These are phyloP conservation scores for Auriculariales sp. DNA, from an alignment of 768 basidiomycete species.

Conservation along the genomic window DNA sequence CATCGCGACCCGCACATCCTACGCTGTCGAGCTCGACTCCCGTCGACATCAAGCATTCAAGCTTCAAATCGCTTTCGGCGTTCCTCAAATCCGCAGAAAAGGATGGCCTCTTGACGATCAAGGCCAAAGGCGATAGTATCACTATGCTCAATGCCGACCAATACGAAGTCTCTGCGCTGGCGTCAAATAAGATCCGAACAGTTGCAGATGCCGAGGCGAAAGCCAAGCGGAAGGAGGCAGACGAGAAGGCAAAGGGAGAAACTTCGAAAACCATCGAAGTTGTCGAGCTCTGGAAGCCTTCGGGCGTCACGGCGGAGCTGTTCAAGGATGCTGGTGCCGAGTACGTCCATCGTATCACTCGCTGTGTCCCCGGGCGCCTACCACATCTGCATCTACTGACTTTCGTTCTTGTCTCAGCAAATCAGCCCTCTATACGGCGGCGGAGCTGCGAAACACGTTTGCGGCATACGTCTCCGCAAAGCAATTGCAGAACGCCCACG, in stretches of 20 bases:
- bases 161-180: constrained; percentile 38
- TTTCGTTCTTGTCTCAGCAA: constrained; percentile 23
- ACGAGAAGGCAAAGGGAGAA: constrained; percentile 27
- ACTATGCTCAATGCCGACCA: constrained; percentile 42
- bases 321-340: constrained; percentile 50
- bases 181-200: constrained; percentile 37
- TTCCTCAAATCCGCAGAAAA: constrained; percentile 75
- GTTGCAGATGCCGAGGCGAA: constrained; percentile 51
- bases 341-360: constrained; percentile 26
- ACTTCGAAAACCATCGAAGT: constrained; percentile 38
- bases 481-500: constrained; percentile 46
- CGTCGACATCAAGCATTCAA: constrained; percentile 65
- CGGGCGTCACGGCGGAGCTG: constrained; percentile 35
- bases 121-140: constrained; percentile 29
- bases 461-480: constrained; percentile 48
- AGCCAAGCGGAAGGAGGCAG: constrained; percentile 44
- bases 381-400: not conserved
- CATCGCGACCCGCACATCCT: constrained; percentile 39
- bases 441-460: constrained; percentile 42
- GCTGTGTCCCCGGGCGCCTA: not conserved
- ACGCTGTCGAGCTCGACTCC: constrained; percentile 20
- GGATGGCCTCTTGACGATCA: constrained; percentile 53
- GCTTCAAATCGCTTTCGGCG: constrained; percentile 63
- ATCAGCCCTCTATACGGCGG: constrained; percentile 34
- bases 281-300: constrained; percentile 66